Conservation (phyloP, 2,329 filamentous ascomycete species). For the Fusarium guadeloupense region DNA sequence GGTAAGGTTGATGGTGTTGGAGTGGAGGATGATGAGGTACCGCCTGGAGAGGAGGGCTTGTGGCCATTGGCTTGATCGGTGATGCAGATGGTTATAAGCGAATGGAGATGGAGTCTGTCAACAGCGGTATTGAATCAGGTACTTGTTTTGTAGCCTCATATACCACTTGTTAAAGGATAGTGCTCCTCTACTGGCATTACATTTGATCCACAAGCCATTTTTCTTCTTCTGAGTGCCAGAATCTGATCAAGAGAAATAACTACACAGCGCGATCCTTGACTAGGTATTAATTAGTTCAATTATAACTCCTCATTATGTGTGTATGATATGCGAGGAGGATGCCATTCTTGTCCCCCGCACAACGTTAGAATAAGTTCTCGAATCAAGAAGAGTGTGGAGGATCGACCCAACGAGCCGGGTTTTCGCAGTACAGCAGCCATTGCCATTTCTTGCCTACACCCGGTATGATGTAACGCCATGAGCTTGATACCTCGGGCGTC, state of each 20-base stretch:
- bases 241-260: too few relatives aligned
- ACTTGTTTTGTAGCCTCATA: not conserved
- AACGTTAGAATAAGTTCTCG: not conserved
- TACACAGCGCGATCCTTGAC: too few relatives aligned
- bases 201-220: too few relatives aligned
- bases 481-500: not conserved
- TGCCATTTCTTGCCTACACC: not conserved
- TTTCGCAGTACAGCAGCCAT: not conserved
- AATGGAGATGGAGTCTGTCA: not conserved
- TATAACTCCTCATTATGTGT: not conserved
- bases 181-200: too few relatives aligned
- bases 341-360: not conserved
- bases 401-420: not conserved
- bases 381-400: not conserved
- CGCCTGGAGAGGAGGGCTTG: not conserved
- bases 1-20: not conserved
- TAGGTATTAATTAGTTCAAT: not conserved
- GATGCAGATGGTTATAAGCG: too few relatives aligned
- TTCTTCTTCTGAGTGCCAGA: too few relatives aligned
- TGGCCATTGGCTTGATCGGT: not conserved
- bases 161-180: too few relatives aligned
- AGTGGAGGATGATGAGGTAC: not conserved
- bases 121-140: not conserved
- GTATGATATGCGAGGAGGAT: not conserved
- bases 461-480: not conserved